Base-by-base conservation (phyloP, 768 basidiomycete genomes). In the Leccinum subtestaceum region DNA sequence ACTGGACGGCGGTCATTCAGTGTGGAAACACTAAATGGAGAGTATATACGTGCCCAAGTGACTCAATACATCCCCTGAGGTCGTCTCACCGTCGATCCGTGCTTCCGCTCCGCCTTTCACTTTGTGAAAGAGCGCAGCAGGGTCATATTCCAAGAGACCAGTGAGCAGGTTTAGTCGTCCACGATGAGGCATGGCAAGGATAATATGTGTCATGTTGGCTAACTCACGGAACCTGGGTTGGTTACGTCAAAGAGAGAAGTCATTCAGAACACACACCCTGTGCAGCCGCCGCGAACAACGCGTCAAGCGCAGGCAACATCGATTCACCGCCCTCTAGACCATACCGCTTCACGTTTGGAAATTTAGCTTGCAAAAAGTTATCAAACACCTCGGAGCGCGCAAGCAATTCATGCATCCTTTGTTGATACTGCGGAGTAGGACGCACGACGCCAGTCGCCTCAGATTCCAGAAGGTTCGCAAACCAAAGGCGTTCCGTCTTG, bases 311-410 rank as follows among this genome's bases (percentile, higher is more conserved):
- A 4, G 93, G 89, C 25, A 97, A 74, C 94, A 96, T 95, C 3
- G 91, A 93, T 75, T 96, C 95, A 2, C 89, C 95, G 3, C 95
- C 95, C 72, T 97, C 94, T 38, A 95, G 79, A 0, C 91, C 93
- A 71, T 93, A 93, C 67, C 90, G 82, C 73, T 91, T 91, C 70
- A 91, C 66, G 73, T 93, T 95, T 1, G 94, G 93, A 68, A 95
- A 96, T 72, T 94, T 94, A 54, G 83, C 77, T 67, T 93, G 92
- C 47, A 94, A 74, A 69, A 94, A 96, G 65, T 85, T 82, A 65
- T 96, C 95, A 49, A 95, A 81, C 32, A 86, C 84, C 70, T 96
- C 93, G 60, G 88, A 92, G 31, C 81, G 77, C 1, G 84, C 84
- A 29, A 97, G 76, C 5, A 95, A 79, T 13, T 76, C 74, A 62